These are phyloP conservation scores for Chaetomium fimeti DNA, from an alignment of 495 filamentous ascomycete genomes.

Conservation along the genomic window DNA sequence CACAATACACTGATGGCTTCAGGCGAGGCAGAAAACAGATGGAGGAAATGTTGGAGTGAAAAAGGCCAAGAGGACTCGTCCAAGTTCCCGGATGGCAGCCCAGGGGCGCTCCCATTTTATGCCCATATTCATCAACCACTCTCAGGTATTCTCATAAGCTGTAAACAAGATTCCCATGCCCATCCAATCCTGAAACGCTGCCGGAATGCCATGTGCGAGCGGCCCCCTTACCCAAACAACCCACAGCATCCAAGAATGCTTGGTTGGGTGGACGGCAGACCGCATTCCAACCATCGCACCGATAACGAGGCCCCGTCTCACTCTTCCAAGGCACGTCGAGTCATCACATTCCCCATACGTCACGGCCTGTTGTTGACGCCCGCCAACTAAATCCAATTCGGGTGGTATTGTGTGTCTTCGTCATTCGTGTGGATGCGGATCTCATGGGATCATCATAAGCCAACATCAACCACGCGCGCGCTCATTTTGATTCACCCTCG, in stretches of 20 bases:
- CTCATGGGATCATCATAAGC: conserved; percentile 13
- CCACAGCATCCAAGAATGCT: conserved; percentile 7
- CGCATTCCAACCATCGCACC: conserved; percentile 13
- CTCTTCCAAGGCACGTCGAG: conserved; percentile 5
- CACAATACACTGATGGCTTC: neutral
- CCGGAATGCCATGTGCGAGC: neutral
- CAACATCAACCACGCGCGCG: conserved; percentile 4
- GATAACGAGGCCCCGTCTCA: neutral
- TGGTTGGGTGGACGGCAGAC: neutral
- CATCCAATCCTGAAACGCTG: neutral
- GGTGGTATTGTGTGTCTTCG: neutral
- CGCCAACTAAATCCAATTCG: neutral
- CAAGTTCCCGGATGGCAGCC: neutral
- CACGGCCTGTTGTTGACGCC: neutral
- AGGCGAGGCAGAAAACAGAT: neutral
- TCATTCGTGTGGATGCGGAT: conserved; percentile 2
- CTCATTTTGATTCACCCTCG: neutral
- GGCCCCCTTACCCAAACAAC: neutral
- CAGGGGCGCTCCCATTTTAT: conserved; percentile 1
- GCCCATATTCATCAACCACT: neutral
- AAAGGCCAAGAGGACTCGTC: neutral
- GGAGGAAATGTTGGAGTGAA: neutral
- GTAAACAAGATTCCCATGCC: neutral
- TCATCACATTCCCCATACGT: conserved; percentile 6
- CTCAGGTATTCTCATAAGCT: conserved; percentile 4